Base-by-base conservation (phyloP, 176 grass and related monocot species). In the Themeda triandra region DNA sequence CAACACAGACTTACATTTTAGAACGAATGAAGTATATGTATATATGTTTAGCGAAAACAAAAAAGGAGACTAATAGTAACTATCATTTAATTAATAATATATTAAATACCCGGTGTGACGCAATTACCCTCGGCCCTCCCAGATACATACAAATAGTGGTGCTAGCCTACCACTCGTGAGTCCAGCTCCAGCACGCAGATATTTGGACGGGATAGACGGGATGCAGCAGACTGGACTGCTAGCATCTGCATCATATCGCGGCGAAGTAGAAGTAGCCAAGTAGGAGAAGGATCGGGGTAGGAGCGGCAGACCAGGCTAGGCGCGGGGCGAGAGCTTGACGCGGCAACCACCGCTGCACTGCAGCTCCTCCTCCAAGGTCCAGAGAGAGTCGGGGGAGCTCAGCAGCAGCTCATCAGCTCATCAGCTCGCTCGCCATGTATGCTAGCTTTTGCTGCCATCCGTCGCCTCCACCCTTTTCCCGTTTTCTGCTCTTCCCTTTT, bases 301-400 rank as follows among this genome's bases (percentile, higher is more conserved):
- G 48, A 53, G 87, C 64, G 15, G 39, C 62, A 32, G 63, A 8
- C n/a, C n/a, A n/a, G n/a, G n/a, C n/a, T n/a, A n/a, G 4, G 86
- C 65, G 36, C 31, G 80, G 71, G 82, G 58, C 74, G 88, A 87
- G 25, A 81, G 78, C 78, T 69, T 37, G 78, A 81, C 78, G 78
- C 42, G 64, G 78, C 78, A 81, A 81, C 78, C 78, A 17, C 15
- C 15, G 21, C 72, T 18, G 30, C 63, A 31, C 63, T 65, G 63
- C 71, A 27, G 19, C 58, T 48, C 15, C 51, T 8, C 5, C 51
- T 8, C 17, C 66, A 33, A 69, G 46, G 18, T 60, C 56, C 23
- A 25, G 56, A 60, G n/a, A 25, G 56, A 60, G n/a, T 8, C 18
- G 11, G 11, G 37, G 30, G 62, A 31, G 29, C 14, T 33, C 19